Conservation (phyloP, 2,329 filamentous ascomycete genomes). For the Alternaria atra region DNA sequence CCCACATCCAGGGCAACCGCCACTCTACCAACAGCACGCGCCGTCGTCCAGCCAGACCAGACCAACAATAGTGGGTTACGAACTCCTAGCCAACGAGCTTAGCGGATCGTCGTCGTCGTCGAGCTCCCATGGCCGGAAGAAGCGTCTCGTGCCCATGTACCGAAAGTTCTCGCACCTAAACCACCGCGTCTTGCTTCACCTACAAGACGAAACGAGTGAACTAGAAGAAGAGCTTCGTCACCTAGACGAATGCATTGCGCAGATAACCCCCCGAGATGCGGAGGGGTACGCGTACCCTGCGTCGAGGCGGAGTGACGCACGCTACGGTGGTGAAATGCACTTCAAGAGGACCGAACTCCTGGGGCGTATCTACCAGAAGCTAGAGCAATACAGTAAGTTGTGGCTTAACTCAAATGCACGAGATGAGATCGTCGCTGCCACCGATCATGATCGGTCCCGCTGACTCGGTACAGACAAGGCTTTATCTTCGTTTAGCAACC, state of each 20-base stretch:
- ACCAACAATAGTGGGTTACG: slow-evolving; percentile 49
- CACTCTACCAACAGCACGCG: slow-evolving; percentile 37
- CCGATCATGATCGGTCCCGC: slow-evolving; percentile 1
- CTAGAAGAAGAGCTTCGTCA: slow-evolving; percentile 79
- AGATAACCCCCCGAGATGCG: slow-evolving; percentile 42
- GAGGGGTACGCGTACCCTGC: slow-evolving; percentile 58
- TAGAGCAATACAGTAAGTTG: slow-evolving; percentile 71
- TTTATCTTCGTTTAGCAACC: slow-evolving; percentile 65
- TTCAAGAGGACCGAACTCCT: slow-evolving; percentile 69
- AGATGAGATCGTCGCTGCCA: slow-evolving; percentile 5
- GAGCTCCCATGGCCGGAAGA: slow-evolving; percentile 22
- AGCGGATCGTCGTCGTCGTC: slow-evolving; percentile 35
- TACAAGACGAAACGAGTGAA: slow-evolving; percentile 85
- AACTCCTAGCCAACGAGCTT: slow-evolving; percentile 50
- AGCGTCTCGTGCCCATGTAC: slow-evolving; percentile 69
- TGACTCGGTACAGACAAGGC: slow-evolving; percentile 55
- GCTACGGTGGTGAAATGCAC: slow-evolving; percentile 65
- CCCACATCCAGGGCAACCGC: slow-evolving; percentile 35
- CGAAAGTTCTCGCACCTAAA: slow-evolving; percentile 83
- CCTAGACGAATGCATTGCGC: slow-evolving; percentile 69
- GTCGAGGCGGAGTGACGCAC: slow-evolving; percentile 66
- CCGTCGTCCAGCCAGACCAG: slow-evolving; percentile 33
- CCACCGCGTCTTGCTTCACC: slow-evolving; percentile 80
- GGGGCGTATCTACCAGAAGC: slow-evolving; percentile 70
- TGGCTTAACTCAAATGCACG: not conserved